A percentile compares a stretch with the other conserved stretches of the same genome.
These are phyloP conservation scores for Sedum album DNA, from an alignment of 164 flowering plant genomes.

Conservation along the genomic window DNA sequence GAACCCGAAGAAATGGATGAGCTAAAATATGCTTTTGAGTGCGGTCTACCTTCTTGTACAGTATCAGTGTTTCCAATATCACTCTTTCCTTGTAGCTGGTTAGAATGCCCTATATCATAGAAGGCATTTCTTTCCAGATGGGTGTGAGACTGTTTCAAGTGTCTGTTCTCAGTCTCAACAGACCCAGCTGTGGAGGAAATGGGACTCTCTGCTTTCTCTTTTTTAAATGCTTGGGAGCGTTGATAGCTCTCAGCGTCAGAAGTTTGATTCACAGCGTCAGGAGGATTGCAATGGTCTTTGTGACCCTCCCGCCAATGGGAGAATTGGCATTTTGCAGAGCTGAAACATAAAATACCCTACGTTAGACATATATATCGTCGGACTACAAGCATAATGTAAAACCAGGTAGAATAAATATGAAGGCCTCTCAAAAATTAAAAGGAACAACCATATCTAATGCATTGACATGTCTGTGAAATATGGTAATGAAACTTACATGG, in stretches of 20 bases:
- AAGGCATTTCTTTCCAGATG: conserved; percentile 3
- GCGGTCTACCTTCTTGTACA: conserved; percentile 15
- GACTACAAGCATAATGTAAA: background rate
- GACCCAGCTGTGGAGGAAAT: background rate
- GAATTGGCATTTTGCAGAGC: conserved; percentile 23
- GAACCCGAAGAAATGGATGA: conserved; percentile 22
- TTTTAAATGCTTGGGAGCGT: conserved; percentile 11
- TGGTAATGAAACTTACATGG: background rate
- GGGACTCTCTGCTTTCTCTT: conserved; percentile 10
- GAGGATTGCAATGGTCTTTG: conserved; percentile 17
- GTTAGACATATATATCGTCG: background rate
- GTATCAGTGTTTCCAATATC: conserved; percentile 16
- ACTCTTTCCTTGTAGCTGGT: conserved; percentile 9
- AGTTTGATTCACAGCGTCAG: conserved; percentile 1
- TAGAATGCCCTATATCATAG: background rate
- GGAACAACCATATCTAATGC: background rate
- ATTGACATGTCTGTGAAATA: too few relatives aligned
- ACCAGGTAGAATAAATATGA: background rate
- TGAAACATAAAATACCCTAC: conserved; percentile 7
- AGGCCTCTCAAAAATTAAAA: background rate
- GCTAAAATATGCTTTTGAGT: conserved; percentile 17
- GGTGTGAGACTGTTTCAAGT: conserved; percentile 7
- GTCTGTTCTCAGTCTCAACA: conserved; percentile 12
- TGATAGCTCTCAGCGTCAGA: conserved; percentile 4
- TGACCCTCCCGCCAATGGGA: conserved; percentile 23